Evolutionary conservation across 176 grass and related monocot species (phyloP).

Genomic region (Oryza brachyantha): DNA sequence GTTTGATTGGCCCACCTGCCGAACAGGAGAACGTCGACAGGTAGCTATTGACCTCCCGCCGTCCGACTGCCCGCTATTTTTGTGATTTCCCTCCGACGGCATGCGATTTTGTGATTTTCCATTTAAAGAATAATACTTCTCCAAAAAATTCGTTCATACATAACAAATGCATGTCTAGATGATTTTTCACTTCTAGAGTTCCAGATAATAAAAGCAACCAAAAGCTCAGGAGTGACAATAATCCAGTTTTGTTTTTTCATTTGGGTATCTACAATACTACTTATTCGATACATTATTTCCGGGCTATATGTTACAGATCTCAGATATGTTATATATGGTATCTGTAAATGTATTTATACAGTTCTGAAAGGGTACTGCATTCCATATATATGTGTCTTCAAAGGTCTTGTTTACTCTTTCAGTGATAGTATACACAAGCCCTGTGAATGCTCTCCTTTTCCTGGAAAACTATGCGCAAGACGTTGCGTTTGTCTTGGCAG

Average conservation of each 20-base stretch:
- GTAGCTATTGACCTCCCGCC: no score
- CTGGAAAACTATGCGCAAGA: conserved; percentile 3
- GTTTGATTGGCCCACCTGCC: no score
- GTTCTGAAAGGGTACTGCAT: background rate
- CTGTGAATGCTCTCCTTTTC: conserved; percentile 12
- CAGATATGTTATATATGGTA: background rate
- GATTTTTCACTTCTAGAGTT: background rate
- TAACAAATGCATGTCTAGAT: background rate
- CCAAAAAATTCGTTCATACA: no score
- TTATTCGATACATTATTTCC: background rate
- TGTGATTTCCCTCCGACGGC: no score
- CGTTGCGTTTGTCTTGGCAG: conserved; percentile 32
- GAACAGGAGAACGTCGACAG: no score
- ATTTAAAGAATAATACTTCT: no score
- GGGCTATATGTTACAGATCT: background rate
- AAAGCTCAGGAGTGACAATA: background rate
- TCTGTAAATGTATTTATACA: background rate
- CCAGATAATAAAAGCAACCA: background rate
- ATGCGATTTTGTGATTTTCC: no score
- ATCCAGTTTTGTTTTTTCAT: background rate
- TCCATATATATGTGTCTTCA: no score
- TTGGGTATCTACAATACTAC: background rate
- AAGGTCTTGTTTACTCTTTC: background rate
- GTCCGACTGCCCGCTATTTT: no score
- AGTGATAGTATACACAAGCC: conserved; percentile 26